phyloP scores from a whole-genome alignment of 768 basidiomycete species.

The Clitopilus hobsonii region DNA sequence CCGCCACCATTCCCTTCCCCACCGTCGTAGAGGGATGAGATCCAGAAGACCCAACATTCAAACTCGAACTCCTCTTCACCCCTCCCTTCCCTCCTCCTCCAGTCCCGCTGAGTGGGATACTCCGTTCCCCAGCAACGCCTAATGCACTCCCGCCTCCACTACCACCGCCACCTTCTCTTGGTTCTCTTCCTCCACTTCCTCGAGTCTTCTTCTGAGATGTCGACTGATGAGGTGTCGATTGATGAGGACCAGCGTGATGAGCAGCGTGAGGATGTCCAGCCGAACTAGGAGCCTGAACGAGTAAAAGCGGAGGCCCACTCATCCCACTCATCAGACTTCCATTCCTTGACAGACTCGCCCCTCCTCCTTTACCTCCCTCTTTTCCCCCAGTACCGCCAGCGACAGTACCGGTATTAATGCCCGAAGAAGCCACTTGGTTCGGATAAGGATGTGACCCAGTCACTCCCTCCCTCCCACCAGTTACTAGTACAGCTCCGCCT shows the following conservation, averaged over 20 bases:
- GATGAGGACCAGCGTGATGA: background rate
- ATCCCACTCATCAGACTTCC: conserved; percentile 25
- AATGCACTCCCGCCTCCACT: background rate
- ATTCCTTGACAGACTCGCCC: conserved; percentile 20
- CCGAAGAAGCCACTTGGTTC: background rate
- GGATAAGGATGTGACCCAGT: too few species aligned
- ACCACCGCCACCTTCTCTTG: background rate
- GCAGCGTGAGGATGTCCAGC: background rate
- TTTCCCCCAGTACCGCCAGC: too few species aligned
- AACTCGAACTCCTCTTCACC: background rate
- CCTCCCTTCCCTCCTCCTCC: conserved; percentile 5
- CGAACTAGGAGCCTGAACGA: background rate
- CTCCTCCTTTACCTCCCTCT: background rate
- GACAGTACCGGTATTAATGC: background rate
- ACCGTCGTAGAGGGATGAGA: too few species aligned
- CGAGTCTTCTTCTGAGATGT: too few species aligned
- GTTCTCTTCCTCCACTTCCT: conserved; percentile 13
- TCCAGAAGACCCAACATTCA: background rate
- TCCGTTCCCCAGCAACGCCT: background rate
- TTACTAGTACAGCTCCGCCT: background rate
- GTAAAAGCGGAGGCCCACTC: conserved; percentile 18
- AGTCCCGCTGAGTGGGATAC: conserved; percentile 15
- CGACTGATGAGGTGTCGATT: too few species aligned
- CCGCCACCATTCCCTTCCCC: too few species aligned
- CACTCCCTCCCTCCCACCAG: too few species aligned